phyloP scores from a whole-genome alignment of 768 basidiomycete species.

The Galerina marginata region DNA sequence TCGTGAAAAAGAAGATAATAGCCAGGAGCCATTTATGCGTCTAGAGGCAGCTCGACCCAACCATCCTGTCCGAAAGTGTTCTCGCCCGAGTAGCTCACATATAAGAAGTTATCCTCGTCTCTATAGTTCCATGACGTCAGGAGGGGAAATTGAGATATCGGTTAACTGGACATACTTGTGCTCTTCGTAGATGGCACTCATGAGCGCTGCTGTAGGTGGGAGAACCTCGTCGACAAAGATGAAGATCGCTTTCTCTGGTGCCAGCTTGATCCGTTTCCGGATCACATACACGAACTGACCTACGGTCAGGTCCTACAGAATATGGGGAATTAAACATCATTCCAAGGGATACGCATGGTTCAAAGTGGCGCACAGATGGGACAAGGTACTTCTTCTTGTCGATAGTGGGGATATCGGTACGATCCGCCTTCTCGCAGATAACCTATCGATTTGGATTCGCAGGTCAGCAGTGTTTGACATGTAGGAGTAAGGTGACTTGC shows the following conservation, averaged over 20 bases:
- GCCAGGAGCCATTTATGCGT: conserved; percentile 14
- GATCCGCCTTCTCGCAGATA: conserved; percentile 99
- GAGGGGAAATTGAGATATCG: neutral
- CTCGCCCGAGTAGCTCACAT: conserved; percentile 98
- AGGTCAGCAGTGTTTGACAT: conserved; percentile 6
- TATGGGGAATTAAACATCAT: neutral
- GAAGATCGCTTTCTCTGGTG: conserved; percentile 99
- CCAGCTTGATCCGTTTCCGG: conserved; percentile 99
- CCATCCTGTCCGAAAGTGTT: conserved; percentile 83
- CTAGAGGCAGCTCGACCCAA: conserved; percentile 52
- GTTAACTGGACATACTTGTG: conserved; percentile 78
- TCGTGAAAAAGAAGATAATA: conserved; percentile 11
- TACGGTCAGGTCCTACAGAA: conserved; percentile 85
- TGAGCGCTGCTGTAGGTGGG: conserved; percentile 96
- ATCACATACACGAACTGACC: conserved; percentile 99
- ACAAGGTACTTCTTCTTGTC: conserved; percentile 99
- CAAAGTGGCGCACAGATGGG: conserved; percentile 75
- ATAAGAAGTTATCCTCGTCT: conserved; percentile 99
- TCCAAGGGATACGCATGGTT: neutral
- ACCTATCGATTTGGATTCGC: conserved; percentile 60
- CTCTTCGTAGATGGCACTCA: conserved; percentile 99
- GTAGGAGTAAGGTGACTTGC: conserved; percentile 53
- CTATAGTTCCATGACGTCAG: conserved; percentile 51
- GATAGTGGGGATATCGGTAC: conserved; percentile 97
- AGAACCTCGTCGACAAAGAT: conserved; percentile 99